Conservation (phyloP, 495 filamentous ascomycete species). For the Apiosordaria backusii region DNA sequence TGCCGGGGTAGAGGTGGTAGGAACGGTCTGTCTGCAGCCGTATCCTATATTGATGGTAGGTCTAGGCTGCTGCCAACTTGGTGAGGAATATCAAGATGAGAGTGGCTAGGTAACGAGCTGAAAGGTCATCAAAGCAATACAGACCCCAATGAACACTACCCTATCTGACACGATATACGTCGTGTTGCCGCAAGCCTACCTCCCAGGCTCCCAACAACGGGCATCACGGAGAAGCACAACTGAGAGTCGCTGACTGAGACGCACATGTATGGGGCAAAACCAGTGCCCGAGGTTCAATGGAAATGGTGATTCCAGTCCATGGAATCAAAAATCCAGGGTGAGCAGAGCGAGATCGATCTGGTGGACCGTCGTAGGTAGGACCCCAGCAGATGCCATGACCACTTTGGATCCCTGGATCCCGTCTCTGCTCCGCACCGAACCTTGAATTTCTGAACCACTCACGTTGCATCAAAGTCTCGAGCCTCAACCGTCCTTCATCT, state of each 20-base stretch:
- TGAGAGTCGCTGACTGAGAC: neutral
- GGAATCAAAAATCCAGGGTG: neutral
- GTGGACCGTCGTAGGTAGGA: neutral
- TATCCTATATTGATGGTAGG: neutral
- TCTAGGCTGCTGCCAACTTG: too few relatives aligned
- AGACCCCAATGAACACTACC: neutral
- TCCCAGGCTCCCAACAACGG: neutral
- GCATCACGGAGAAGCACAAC: neutral
- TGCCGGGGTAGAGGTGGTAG: neutral
- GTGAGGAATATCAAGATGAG: neutral
- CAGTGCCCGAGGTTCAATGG: neutral
- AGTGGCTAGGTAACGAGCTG: neutral
- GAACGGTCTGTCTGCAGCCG: neutral
- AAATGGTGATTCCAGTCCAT: neutral
- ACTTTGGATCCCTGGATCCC: conserved; percentile 2
- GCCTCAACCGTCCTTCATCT: neutral
- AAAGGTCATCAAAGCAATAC: neutral
- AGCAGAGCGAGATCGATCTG: conserved; percentile 1
- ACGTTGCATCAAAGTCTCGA: neutral
- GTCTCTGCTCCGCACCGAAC: neutral
- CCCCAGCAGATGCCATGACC: conserved; percentile 2
- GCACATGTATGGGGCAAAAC: neutral
- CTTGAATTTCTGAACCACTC: neutral
- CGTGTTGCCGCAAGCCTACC: conserved; percentile 1
- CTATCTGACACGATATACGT: conserved; percentile 4